Base-by-base conservation (phyloP, 805 yeast species). In the Saccharomyces jurei region DNA sequence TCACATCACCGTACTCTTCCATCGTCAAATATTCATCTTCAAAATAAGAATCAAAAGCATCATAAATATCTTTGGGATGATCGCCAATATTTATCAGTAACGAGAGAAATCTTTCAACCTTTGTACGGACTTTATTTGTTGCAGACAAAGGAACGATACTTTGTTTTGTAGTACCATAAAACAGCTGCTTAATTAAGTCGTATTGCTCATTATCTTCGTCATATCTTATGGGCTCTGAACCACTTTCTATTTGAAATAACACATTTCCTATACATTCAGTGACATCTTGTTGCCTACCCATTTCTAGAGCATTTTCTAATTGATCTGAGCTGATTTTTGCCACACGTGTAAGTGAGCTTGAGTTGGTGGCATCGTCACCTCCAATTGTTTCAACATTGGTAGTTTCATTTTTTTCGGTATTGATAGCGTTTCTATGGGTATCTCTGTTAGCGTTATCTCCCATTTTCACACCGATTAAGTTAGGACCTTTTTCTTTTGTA, bases 251-350 rank as follows among this genome's bases (percentile, higher is more conserved):
- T 68, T 92, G 98, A 59, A 86, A 87, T 13, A 91, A 76, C 6
- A 94, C 97, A 68, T 94, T 94, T 53, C 91, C 96, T 64, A 92
- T 90, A 69, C 98, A 92, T 67, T 94, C 99, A 0, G 97, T 90
- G 21, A 94, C 98, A 74, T 94, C 99, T 68, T 94, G 99, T 67
- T 94, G 99, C 59, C 96, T 77, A 2, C 97, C 96, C 64, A 84
- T 76, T 64, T 88, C 91, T 52, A 85, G 75, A 0, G 94, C 84
- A 62, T 84, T 80, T 54, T 82, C 90, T 70, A 86, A 78, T 63
- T 86, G 89, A 57, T 83, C 87, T 3, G 81, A 71, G 50, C 71
- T 70, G 17, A 72, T 69, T 44, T 67, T 68, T 0, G 73, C 74
- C 8, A 67, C 65, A 25, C 65, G 57, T 5, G 67, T 65, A 1